Base-by-base conservation (phyloP, 2,329 filamentous ascomycete genomes). In the Emericellopsis atlantica region DNA sequence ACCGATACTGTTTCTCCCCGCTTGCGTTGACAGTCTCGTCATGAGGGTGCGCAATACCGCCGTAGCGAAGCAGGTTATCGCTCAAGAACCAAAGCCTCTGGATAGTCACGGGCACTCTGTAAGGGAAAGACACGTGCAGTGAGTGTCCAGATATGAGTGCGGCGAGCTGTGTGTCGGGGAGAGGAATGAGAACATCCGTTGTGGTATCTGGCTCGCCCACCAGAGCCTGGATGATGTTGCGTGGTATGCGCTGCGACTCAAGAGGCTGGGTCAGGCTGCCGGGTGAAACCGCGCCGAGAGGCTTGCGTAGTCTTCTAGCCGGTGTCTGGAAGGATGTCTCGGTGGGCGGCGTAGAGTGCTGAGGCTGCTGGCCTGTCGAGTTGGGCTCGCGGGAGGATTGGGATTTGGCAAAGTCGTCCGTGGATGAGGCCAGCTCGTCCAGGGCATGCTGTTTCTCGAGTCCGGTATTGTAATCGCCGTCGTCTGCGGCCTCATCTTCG, bases 61-160 rank as follows among this genome's bases (percentile, higher is more conserved):
- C 76, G 50, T 80, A 79, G 40, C 62, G 68, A 8, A 82, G 54
- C 42, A 70, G 57, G 64, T 70, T 26, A 51, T 57, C 14, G 62
- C 73, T 36, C 14, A 32, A 64, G 47, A 79, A 77, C 79, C 79
- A 83, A 48, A 80, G 65, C n/a, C 78, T 74, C 15, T 57, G 61
- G 5, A 79, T 72, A 14, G 66, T 62, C 4, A 60, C 51, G 2
- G 75, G 73, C 18, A 82, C 66, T 38, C 64, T 67, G 58, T 73
- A 79, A 14, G 60, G 57, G 35, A 76, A 65, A 44, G 73, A 71
- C 40, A 81, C 65, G 49, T 79, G 67, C 41, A 74, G 63, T 41
- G 71, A 70, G 3, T 55, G 59, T 2, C 74, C 68, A 9, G 62
- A 54, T 9, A 69, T 48, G 29, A 82, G 71, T 11, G 64, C 54